phyloP scores from a whole-genome alignment of 2,329 filamentous ascomycete genomes.

The Orbilia blumenaviensis region DNA sequence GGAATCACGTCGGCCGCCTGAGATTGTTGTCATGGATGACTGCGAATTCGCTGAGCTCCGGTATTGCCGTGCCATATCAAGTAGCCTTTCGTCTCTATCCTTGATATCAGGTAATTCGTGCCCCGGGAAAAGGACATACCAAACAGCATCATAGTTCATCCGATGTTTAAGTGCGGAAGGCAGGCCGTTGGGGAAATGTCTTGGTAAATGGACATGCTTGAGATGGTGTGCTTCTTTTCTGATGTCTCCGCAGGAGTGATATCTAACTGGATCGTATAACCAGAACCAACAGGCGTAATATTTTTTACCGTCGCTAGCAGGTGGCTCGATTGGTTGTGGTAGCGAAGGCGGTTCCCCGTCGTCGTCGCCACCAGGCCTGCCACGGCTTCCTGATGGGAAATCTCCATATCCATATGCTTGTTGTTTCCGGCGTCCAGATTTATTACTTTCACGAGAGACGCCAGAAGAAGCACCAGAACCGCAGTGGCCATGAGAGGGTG shows the following conservation, averaged over 20 bases:
- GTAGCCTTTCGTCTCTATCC: conserved; percentile 31
- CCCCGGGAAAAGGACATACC: conserved; percentile 31
- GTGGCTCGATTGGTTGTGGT: conserved; percentile 45
- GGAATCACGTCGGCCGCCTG: neutral
- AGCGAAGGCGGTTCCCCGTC: conserved; percentile 32
- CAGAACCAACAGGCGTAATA: conserved; percentile 51
- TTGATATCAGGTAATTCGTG: conserved; percentile 17
- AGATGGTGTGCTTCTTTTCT: conserved; percentile 44
- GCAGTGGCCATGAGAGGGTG: conserved; percentile 4
- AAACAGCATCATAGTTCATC: conserved; percentile 42
- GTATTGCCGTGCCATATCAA: conserved; percentile 34
- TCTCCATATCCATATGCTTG: conserved; percentile 15
- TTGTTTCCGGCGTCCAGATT: conserved; percentile 13
- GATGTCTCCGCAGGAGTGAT: conserved; percentile 40
- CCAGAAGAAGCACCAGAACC: conserved; percentile 34
- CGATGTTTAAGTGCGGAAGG: conserved; percentile 21
- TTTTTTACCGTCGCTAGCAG: conserved; percentile 37
- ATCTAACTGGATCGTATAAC: conserved; percentile 38
- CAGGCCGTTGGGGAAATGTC: conserved; percentile 31
- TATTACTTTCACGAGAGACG: conserved; percentile 20
- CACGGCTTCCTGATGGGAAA: conserved; percentile 20
- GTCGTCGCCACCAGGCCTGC: conserved; percentile 29
- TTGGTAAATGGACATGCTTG: conserved; percentile 41
- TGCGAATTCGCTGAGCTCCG: neutral
- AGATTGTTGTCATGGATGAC: neutral